phyloP scores from a whole-genome alignment of 371 early-diverging fungal species.

The Dichotomocladium elegans region DNA sequence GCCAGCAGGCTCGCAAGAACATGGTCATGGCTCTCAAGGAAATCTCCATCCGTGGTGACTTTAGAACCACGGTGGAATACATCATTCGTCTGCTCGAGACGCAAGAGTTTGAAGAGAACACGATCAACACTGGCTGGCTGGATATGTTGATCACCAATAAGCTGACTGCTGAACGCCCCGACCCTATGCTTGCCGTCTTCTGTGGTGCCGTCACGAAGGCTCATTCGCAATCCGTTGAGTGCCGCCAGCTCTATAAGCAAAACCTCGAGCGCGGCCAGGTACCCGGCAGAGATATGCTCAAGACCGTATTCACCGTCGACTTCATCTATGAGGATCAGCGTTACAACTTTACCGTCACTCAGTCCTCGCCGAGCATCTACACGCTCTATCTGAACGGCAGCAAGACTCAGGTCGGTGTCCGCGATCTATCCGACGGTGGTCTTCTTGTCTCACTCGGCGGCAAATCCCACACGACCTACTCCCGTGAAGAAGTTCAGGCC shows the following conservation, averaged over 20 bases:
- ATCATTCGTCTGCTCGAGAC: slow-evolving; percentile 92
- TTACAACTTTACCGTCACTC: slow-evolving; percentile 82
- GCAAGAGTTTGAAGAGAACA: slow-evolving; percentile 84
- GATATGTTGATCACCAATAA: slow-evolving; percentile 90
- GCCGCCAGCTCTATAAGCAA: slow-evolving; percentile 70
- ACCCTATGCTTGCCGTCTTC: slow-evolving; percentile 83
- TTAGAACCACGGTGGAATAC: slow-evolving; percentile 97
- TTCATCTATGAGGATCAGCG: slow-evolving; percentile 89
- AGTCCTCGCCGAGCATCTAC: slow-evolving; percentile 79
- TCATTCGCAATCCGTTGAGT: slow-evolving; percentile 57
- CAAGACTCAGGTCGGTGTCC: slow-evolving; percentile 76
- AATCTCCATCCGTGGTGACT: slow-evolving; percentile 97
- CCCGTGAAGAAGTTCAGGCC: slow-evolving; percentile 85
- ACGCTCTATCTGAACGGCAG: slow-evolving; percentile 80
- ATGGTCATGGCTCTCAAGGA: slow-evolving; percentile 97
- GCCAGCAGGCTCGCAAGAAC: slow-evolving; percentile 92
- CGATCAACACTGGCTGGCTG: slow-evolving; percentile 94
- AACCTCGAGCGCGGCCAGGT: slow-evolving; percentile 91
- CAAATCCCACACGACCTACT: slow-evolving; percentile 87
- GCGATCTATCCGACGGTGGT: slow-evolving; percentile 89
- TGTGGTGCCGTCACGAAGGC: slow-evolving; percentile 93
- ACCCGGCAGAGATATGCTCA: slow-evolving; percentile 73
- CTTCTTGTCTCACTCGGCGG: slow-evolving; percentile 88
- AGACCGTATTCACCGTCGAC: slow-evolving; percentile 75
- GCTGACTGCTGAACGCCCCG: slow-evolving; percentile 89